A percentile compares a stretch with the other conserved stretches of the same genome.
These are phyloP conservation scores for Chaetothyriales sp. DNA, from an alignment of 2,329 filamentous ascomycete species.

Conservation along the genomic window DNA sequence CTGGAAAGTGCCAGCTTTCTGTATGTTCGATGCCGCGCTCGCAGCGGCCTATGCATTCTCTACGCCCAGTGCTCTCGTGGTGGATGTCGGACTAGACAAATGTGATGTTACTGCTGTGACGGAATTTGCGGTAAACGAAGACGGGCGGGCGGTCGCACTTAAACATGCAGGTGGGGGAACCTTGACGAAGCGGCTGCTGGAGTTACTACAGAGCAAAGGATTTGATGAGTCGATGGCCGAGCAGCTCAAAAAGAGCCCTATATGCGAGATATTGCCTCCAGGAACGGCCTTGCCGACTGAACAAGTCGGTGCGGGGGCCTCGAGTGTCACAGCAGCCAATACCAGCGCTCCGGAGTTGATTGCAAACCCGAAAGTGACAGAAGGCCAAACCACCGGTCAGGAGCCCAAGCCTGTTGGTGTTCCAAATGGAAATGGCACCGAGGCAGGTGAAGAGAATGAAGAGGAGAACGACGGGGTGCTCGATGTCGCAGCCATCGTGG, in stretches of 20 bases:
- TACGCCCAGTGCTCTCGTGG: conserved; percentile 62
- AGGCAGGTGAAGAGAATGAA: conserved; percentile 36
- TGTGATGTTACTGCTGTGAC: conserved; percentile 82
- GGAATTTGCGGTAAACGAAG: conserved; percentile 62
- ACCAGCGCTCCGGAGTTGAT: conserved; percentile 37
- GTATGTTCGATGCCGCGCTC: conserved; percentile 73
- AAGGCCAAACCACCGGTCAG: conserved; percentile 27
- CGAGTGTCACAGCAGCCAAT: conserved; percentile 34
- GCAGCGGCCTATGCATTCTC: conserved; percentile 73
- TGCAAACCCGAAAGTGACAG: conserved; percentile 24
- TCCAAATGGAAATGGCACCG: conserved; percentile 40
- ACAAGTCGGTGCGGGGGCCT: conserved; percentile 19
- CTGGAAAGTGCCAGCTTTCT: conserved; percentile 84
- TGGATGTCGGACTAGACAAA: conserved; percentile 86
- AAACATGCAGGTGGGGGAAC: conserved; percentile 67
- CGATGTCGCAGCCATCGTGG: conserved; percentile 50
- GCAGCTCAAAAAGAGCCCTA: conserved; percentile 47
- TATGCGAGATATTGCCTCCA: conserved; percentile 45
- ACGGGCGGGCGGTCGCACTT: conserved; percentile 46
- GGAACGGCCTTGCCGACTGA: conserved; percentile 39
- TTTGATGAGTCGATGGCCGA: conserved; percentile 50
- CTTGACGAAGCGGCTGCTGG: conserved; percentile 59
- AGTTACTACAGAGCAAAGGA: conserved; percentile 45
- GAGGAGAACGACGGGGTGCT: conserved; percentile 43
- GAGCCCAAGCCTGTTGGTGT: conserved; percentile 24